phyloP scores from a whole-genome alignment of 1,284 basidiomycete genomes.

The Pascua guehoae region DNA sequence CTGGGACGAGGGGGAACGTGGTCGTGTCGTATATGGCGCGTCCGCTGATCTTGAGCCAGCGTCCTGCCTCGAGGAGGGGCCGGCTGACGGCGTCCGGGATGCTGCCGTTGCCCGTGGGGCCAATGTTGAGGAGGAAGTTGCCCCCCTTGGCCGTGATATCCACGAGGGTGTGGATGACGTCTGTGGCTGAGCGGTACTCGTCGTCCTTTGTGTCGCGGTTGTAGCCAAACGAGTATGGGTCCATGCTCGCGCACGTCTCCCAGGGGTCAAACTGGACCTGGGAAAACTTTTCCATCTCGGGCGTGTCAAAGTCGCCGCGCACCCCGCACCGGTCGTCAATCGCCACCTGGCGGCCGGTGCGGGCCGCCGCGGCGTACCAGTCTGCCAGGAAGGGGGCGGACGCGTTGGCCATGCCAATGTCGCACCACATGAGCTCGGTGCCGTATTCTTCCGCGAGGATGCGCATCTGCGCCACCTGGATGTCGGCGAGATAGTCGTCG shows the following conservation, averaged over 20 bases:
- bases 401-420: constrained; percentile 60
- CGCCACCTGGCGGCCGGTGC: constrained; percentile 56
- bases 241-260: constrained; percentile 53
- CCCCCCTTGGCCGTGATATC: constrained; percentile 52
- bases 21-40: constrained; percentile 56
- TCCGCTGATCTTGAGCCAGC: constrained; percentile 56
- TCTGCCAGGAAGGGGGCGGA: constrained; percentile 54
- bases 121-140: constrained; percentile 56
- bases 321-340: constrained; percentile 56
- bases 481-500: constrained; percentile 56
- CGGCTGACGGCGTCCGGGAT: constrained; percentile 54
- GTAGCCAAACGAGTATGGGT: constrained; percentile 26
- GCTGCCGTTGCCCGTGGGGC: constrained; percentile 57
- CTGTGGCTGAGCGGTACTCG: constrained; percentile 56
- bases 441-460: constrained; percentile 57
- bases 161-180: constrained; percentile 56
- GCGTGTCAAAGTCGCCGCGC: constrained; percentile 56
- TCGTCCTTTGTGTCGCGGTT: constrained; percentile 52
- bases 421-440: constrained; percentile 58
- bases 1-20: constrained; percentile 18
- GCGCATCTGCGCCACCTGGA: constrained; percentile 60
- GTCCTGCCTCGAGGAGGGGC: constrained; percentile 55
- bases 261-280: constrained; percentile 56
- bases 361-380: constrained; percentile 56
- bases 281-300: constrained; percentile 58